Evolutionary conservation across 768 basidiomycete species (phyloP).

Genomic region (Pulveroboletus sp.): DNA sequence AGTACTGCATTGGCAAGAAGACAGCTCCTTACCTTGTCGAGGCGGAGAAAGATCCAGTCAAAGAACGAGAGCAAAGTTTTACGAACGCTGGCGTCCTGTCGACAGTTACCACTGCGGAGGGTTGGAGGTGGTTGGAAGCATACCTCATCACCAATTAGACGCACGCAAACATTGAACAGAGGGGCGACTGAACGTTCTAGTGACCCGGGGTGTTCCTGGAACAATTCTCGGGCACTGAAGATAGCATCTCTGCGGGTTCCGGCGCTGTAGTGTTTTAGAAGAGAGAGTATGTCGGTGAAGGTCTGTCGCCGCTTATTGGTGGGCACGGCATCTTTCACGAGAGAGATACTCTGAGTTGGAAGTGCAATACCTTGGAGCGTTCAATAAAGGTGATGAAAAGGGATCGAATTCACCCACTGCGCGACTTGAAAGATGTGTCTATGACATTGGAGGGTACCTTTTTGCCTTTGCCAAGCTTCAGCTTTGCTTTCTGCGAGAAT

Average conservation of each 20-base stretch:
- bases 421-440: constrained; percentile 94
- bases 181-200: constrained; percentile 50
- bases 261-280: constrained; percentile 82
- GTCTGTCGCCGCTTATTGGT: constrained; percentile 75
- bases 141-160: constrained; percentile 82
- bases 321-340: constrained; percentile 58
- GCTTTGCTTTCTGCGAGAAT: constrained; percentile 77
- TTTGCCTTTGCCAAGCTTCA: constrained; percentile 97
- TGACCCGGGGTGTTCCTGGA: constrained; percentile 58
- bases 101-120: constrained; percentile 2
- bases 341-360: constrained; percentile 76
- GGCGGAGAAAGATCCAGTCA: constrained; percentile 65
- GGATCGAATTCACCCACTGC: constrained; percentile 55
- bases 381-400: constrained; percentile 5
- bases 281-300: constrained; percentile 71
- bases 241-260: constrained; percentile 79
- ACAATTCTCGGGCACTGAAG: constrained; percentile 66
- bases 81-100: constrained; percentile 77
- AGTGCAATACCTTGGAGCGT: constrained; percentile 73
- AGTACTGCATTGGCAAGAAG: not conserved
- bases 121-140: constrained; percentile 13
- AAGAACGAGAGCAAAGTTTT: constrained; percentile 69
- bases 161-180: constrained; percentile 60
- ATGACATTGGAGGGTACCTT: constrained; percentile 77
- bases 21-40: constrained; percentile 48